These are phyloP conservation scores for Flagelloscypha sp. DNA, from an alignment of 768 basidiomycete species.

Conservation along the genomic window DNA sequence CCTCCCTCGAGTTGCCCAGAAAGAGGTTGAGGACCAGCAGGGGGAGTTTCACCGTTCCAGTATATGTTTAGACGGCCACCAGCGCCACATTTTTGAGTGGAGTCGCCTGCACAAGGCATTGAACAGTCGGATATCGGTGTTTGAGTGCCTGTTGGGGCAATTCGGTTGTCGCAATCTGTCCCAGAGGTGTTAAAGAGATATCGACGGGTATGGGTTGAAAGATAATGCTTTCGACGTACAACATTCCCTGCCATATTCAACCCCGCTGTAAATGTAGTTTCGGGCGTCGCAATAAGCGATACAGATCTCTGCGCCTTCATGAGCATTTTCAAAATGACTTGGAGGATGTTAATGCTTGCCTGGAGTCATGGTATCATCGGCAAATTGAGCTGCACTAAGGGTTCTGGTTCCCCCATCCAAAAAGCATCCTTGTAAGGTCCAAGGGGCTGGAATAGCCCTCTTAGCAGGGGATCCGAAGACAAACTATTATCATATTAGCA, in stretches of 20 bases:
- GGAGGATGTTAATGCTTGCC: too few relatives aligned
- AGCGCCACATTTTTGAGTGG: slow-evolving; percentile 53
- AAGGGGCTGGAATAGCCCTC: too few relatives aligned
- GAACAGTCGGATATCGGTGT: slow-evolving; percentile 48
- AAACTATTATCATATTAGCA: too few relatives aligned
- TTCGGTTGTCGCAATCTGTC: slow-evolving; percentile 55
- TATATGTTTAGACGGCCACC: slow-evolving; percentile 53
- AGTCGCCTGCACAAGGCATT: slow-evolving; percentile 52
- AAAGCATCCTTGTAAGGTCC: too few relatives aligned
- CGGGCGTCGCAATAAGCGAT: slow-evolving; percentile 39
- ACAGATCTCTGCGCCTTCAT: too few relatives aligned
- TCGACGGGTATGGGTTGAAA: slow-evolving; percentile 3
- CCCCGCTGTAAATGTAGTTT: slow-evolving; percentile 56
- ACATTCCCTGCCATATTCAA: slow-evolving; percentile 57
- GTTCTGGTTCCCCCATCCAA: too few relatives aligned
- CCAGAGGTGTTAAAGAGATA: slow-evolving; percentile 6
- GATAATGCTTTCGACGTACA: slow-evolving; percentile 32
- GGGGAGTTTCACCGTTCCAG: slow-evolving; percentile 51
- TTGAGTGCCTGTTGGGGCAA: slow-evolving; percentile 37
- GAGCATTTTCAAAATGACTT: too few relatives aligned
- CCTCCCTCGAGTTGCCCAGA: slow-evolving; percentile 13
- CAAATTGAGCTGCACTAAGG: too few relatives aligned
- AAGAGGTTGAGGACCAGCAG: slow-evolving; percentile 41
- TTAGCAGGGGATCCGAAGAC: too few relatives aligned
- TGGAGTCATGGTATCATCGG: too few relatives aligned